Conservation (phyloP, 805 yeast genomes). For the Hanseniaspora lachancei region DNA sequence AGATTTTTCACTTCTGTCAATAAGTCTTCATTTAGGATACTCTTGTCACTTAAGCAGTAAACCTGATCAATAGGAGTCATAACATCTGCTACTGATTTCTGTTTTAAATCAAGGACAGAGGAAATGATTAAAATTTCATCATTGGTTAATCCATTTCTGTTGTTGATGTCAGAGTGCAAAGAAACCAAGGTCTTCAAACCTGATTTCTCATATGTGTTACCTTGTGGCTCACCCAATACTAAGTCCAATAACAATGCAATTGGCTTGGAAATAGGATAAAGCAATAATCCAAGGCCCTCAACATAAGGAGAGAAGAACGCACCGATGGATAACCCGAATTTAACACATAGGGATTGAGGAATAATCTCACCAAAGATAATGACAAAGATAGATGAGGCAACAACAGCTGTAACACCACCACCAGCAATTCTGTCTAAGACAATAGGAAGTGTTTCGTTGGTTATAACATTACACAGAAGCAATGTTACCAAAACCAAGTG, state of each 20-base stretch:
- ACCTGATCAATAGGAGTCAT: constrained; percentile 93
- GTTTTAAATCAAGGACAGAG: constrained; percentile 87
- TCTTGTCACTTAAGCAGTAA: constrained; percentile 74
- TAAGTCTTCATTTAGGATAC: constrained; percentile 64
- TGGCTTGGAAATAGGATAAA: constrained; percentile 91
- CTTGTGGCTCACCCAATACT: constrained; percentile 88
- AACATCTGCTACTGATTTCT: constrained; percentile 68
- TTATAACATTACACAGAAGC: constrained; percentile 72
- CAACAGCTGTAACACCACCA: constrained; percentile 96
- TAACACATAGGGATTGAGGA: constrained; percentile 85
- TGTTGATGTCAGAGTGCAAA: constrained; percentile 70
- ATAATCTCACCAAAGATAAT: constrained; percentile 93
- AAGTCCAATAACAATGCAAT: constrained; percentile 68
- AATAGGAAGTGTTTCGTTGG: constrained; percentile 89
- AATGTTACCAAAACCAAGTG: constrained; percentile 94
- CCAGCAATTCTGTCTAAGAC: constrained; percentile 86
- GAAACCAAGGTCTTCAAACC: constrained; percentile 91
- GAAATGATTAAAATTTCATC: constrained; percentile 94
- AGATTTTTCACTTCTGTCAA: constrained; percentile 86
- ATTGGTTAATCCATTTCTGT: constrained; percentile 66
- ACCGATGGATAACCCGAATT: constrained; percentile 86
- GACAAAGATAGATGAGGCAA: constrained; percentile 80
- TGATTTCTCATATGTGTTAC: constrained; percentile 81
- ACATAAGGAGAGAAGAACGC: constrained; percentile 86
- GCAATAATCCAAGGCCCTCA: constrained; percentile 62